These are phyloP conservation scores for Pseudocercospora eumusae DNA, from an alignment of 2,329 filamentous ascomycete species.

Conservation along the genomic window DNA sequence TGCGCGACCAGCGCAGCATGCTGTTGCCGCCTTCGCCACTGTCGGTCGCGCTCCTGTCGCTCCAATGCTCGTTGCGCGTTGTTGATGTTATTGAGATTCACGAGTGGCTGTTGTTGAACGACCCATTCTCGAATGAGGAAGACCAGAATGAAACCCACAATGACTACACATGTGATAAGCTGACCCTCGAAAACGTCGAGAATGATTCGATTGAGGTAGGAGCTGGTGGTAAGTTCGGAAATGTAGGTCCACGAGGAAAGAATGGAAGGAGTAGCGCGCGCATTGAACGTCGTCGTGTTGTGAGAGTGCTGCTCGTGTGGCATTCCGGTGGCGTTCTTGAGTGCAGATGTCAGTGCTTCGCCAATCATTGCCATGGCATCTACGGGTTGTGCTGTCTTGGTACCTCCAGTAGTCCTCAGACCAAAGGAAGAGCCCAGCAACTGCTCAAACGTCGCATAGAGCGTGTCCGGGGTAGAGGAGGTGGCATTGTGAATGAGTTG, in stretches of 20 bases:
- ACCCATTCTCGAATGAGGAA: constrained; percentile 98
- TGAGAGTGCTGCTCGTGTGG: background rate
- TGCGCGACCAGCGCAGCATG: constrained; percentile 36
- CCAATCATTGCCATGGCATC: constrained; percentile 14
- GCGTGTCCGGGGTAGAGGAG: constrained; percentile 11
- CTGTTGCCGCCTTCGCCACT: constrained; percentile 16
- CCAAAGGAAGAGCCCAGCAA: constrained; percentile 19
- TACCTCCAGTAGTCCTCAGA: background rate
- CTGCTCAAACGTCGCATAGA: constrained; percentile 20
- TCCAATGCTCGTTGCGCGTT: constrained; percentile 34
- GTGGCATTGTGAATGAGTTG: constrained; percentile 14
- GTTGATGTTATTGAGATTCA: constrained; percentile 56
- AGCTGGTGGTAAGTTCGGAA: constrained; percentile 68
- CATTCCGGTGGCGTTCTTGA: constrained; percentile 16
- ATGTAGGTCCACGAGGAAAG: constrained; percentile 44
- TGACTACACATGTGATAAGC: constrained; percentile 86
- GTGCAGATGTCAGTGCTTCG: constrained; percentile 14
- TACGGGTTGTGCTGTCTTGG: constrained; percentile 6
- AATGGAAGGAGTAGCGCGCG: constrained; percentile 32
- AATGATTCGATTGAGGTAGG: constrained; percentile 72
- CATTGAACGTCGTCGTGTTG: constrained; percentile 21
- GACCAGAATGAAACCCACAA: constrained; percentile 92
- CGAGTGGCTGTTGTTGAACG: constrained; percentile 92
- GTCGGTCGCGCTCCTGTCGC: constrained; percentile 33
- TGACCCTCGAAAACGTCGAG: constrained; percentile 88